A percentile compares a stretch with the other conserved stretches of the same genome.
phyloP scores from a whole-genome alignment of 2,329 filamentous ascomycete species.

The Phialemoniopsis sp. region DNA sequence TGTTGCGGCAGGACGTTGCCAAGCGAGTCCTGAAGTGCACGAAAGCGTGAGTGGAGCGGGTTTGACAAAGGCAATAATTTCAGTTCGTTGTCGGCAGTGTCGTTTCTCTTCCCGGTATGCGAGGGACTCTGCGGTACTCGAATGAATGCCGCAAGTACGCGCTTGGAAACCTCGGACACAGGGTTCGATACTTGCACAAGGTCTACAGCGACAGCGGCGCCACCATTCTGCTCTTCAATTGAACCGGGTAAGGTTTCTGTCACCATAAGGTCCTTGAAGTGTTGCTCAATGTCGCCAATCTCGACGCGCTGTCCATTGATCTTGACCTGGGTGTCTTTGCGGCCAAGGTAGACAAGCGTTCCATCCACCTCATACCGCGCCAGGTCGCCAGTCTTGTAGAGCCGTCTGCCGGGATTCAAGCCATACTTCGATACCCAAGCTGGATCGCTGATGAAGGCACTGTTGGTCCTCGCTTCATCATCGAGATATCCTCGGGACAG shows the following conservation, averaged over 20 bases:
- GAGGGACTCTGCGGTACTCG: too few species aligned
- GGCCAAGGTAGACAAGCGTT: slow-evolving; percentile 33
- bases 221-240: slow-evolving; percentile 56
- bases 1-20: slow-evolving; percentile 8
- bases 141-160: too few species aligned
- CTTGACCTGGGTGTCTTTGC: slow-evolving; percentile 21
- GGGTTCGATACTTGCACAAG: too few species aligned
- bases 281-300: slow-evolving; percentile 33
- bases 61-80: too few species aligned
- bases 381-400: slow-evolving; percentile 41
- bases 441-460: slow-evolving; percentile 36
- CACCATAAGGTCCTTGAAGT: too few species aligned
- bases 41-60: too few species aligned
- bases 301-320: slow-evolving; percentile 12
- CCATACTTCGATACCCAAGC: slow-evolving; percentile 23
- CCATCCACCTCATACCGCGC: slow-evolving; percentile 27
- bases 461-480: slow-evolving; percentile 34
- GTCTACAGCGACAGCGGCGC: slow-evolving; percentile 47
- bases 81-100: too few species aligned
- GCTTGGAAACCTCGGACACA: too few species aligned
- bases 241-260: too few species aligned
- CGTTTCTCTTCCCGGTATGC: too few species aligned
- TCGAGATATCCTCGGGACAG: slow-evolving; percentile 45
- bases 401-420: slow-evolving; percentile 10
- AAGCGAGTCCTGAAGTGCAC: too few species aligned